Evolutionary conservation across 768 basidiomycete genomes (phyloP), one percentile per base, ranked within the genome.

Genomic region (Boletus huronensis): DNA sequence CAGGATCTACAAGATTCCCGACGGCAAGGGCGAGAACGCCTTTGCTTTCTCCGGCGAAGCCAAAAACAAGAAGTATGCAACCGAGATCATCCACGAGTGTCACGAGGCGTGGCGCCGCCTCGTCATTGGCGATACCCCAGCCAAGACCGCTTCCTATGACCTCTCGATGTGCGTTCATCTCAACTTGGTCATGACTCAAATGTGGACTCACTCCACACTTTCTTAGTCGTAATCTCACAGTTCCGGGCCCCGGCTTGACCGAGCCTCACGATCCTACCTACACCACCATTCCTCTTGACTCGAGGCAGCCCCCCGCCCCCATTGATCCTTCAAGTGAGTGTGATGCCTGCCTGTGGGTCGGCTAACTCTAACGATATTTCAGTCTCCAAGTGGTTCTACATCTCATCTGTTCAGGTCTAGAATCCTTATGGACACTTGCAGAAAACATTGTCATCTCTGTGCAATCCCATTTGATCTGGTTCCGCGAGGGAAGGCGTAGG

Each of bases 31-130:
- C 63, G 93, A 98, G 78, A 99, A 99, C 79, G 87, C 88, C 60
- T 99, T 99, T 68, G 97, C 97, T 17, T 99, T 99, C 84, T 95
- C 93, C 50, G 97, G 97, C 54, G 97, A 99, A 77, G 96, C 96
- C 60, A 99, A 98, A 80, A 97, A 97, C 82, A 97, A 96, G 82
- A 97, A 96, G 74, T 99, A 98, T 71, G 97, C 97, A 31, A 93
- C 90, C 50, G 96, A 98, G 76, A 97, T 98, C 77, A 90, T 99
- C 69, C 95, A 97, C 74, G 97, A 99, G 72, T 95, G 92, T 75
- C 88, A 98, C 70, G 97, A 98, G 73, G 90, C 97, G 35, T 99
- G 97, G 97, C 91, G 93, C 67, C 90, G 90, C 67, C 83, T 99
- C 64, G 80, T 94, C 71, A 76, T 75, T 49, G 93, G 94, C 58